Evolutionary conservation across 1,284 basidiomycete genomes (phyloP).

Genomic region (Ceraceosorus bombacis): DNA sequence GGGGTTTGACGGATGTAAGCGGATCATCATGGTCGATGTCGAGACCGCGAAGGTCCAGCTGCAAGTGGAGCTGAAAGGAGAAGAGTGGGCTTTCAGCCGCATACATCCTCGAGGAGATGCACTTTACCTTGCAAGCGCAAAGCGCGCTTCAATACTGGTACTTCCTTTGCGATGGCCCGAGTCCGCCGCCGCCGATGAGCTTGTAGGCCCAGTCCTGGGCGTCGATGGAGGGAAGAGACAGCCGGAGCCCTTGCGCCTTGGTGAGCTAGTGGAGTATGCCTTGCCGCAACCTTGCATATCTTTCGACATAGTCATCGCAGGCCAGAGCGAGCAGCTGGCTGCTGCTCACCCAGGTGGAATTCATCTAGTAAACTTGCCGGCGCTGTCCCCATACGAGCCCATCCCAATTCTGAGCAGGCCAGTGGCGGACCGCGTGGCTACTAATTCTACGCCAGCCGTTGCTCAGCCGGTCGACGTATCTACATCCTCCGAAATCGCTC

Average conservation of each 20-base stretch:
- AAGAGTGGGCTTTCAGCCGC: neutral
- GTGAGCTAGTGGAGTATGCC: constrained; percentile 3
- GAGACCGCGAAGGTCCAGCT: neutral
- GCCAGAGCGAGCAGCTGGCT: neutral
- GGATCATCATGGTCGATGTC: neutral
- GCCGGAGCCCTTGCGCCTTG: neutral
- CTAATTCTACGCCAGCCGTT: neutral
- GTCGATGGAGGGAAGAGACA: neutral
- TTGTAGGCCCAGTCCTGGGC: neutral
- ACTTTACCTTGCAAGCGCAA: neutral
- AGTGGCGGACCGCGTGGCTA: neutral
- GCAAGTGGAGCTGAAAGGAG: neutral
- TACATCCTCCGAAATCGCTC: too few relatives aligned
- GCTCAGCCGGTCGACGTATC: neutral
- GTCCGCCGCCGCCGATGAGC: neutral
- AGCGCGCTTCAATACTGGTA: neutral
- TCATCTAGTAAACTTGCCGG: constrained; percentile 2
- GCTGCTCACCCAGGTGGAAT: constrained; percentile 8
- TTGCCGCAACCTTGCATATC: constrained; percentile 7
- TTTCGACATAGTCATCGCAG: constrained; percentile 2
- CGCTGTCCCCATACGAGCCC: neutral
- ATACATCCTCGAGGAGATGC: neutral
- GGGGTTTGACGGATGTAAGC: constrained; percentile 3
- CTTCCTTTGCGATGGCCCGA: neutral
- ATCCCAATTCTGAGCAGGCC: neutral